Percentiles rank a stretch among this genome's conserved stretches.
Evolutionary conservation across 2,329 filamentous ascomycete species (phyloP).

Genomic region (Neurospora crassa): DNA sequence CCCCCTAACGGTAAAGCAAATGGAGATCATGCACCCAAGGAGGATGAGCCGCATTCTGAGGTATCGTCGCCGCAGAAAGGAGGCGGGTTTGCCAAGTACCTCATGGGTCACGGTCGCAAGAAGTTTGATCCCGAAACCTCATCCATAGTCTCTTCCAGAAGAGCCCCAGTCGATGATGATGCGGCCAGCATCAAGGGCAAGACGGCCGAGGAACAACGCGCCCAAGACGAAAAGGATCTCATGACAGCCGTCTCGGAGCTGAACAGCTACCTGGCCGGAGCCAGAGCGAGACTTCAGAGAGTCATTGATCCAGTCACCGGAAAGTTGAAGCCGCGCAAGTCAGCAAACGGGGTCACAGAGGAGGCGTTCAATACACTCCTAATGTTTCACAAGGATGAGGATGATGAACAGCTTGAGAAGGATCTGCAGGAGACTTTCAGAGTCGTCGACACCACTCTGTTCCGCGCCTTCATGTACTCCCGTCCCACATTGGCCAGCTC

Average conservation of each 20-base stretch:
- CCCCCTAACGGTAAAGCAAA: slow-evolving; percentile 19
- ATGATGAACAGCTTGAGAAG: slow-evolving; percentile 54
- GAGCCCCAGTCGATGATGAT: slow-evolving; percentile 45
- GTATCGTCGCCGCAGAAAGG: slow-evolving; percentile 28
- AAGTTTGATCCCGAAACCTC: slow-evolving; percentile 42
- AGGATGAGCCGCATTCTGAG: slow-evolving; percentile 11
- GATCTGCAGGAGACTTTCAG: slow-evolving; percentile 68
- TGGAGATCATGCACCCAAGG: slow-evolving; percentile 23
- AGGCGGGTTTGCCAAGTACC: slow-evolving; percentile 44
- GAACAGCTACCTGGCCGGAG: slow-evolving; percentile 80
- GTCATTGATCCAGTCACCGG: slow-evolving; percentile 54
- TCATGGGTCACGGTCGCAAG: slow-evolving; percentile 37
- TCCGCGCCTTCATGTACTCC: slow-evolving; percentile 91
- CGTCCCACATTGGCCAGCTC: slow-evolving; percentile 76
- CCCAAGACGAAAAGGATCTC: slow-evolving; percentile 71
- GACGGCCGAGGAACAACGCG: slow-evolving; percentile 35
- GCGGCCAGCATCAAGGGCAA: slow-evolving; percentile 42
- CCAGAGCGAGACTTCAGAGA: slow-evolving; percentile 56
- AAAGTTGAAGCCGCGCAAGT: slow-evolving; percentile 44
- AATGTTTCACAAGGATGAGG: slow-evolving; percentile 34
- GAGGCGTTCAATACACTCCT: slow-evolving; percentile 48
- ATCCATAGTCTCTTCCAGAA: slow-evolving; percentile 51
- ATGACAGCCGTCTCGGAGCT: slow-evolving; percentile 73
- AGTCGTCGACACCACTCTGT: slow-evolving; percentile 87
- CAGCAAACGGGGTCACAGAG: slow-evolving; percentile 33